Evolutionary conservation across 2,329 filamentous ascomycete genomes (phyloP).

Genomic region (Alternaria gansuensis): DNA sequence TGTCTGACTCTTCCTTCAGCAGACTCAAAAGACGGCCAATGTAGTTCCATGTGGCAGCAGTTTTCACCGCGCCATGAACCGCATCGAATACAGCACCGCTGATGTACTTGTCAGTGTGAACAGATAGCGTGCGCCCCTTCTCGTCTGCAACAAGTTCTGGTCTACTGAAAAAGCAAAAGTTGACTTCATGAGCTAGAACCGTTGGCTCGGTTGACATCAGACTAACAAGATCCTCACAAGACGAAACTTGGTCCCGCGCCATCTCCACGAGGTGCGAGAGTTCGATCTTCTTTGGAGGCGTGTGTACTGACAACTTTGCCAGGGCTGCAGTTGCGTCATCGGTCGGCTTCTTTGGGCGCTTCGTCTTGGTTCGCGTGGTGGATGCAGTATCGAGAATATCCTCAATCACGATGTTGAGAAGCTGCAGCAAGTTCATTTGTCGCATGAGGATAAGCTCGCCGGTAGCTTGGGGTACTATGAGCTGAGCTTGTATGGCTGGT

Average conservation of each 20-base stretch:
- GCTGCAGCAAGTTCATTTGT: slow-evolving; percentile 52
- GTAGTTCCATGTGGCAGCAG: slow-evolving; percentile 55
- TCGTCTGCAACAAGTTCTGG: slow-evolving; percentile 59
- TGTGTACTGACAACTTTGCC: slow-evolving; percentile 46
- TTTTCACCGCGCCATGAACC: slow-evolving; percentile 51
- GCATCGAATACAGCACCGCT: slow-evolving; percentile 56
- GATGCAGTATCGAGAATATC: slow-evolving; percentile 56
- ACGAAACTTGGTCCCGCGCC: slow-evolving; percentile 3
- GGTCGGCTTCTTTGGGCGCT: slow-evolving; percentile 42
- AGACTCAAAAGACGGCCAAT: slow-evolving; percentile 51
- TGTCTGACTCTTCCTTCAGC: slow-evolving; percentile 40
- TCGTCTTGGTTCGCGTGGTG: slow-evolving; percentile 35
- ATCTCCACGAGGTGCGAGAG: slow-evolving; percentile 35
- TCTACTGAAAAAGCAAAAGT: slow-evolving; percentile 52
- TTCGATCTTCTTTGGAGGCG: slow-evolving; percentile 16
- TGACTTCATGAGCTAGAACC: slow-evolving; percentile 40
- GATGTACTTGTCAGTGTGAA: slow-evolving; percentile 56
- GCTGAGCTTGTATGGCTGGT: slow-evolving; percentile 27
- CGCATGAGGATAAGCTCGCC: slow-evolving; percentile 53
- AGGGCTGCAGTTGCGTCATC: slow-evolving; percentile 44
- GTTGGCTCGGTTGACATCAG: slow-evolving; percentile 37
- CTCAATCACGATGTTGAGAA: slow-evolving; percentile 56
- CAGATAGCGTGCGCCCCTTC: slow-evolving; percentile 53
- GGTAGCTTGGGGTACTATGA: slow-evolving; percentile 32
- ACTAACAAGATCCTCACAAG: slow-evolving; percentile 49